Conservation (phyloP, 495 filamentous ascomycete species). For the Stereocaulon alpinum region DNA sequence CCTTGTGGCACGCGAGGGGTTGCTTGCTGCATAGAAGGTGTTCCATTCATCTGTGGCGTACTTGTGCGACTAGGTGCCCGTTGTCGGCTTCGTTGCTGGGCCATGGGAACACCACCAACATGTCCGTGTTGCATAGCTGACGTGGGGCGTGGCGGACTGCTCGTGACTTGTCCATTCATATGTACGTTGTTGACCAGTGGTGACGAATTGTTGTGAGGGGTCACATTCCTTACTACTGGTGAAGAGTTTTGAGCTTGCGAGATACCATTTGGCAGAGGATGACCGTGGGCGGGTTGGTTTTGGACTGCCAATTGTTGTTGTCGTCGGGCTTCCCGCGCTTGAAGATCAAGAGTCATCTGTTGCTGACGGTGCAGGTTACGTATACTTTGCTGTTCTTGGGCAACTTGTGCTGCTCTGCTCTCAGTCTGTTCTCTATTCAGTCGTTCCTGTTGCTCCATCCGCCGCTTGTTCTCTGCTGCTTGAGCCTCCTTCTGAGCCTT, state of each 20-base stretch:
- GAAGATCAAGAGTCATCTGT: conserved; percentile 12
- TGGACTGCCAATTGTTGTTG: conserved; percentile 31
- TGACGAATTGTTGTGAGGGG: conserved; percentile 67
- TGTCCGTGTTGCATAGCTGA: conserved; percentile 67
- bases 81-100: conserved; percentile 68
- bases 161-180: conserved; percentile 67
- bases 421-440: conserved; percentile 23
- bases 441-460: conserved; percentile 20
- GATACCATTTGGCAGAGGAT: conserved; percentile 30
- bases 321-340: conserved; percentile 22
- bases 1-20: conserved; percentile 63
- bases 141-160: conserved; percentile 64
- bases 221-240: conserved; percentile 67
- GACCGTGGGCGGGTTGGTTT: conserved; percentile 35
- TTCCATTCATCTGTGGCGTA: conserved; percentile 75
- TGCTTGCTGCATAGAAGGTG: conserved; percentile 62
- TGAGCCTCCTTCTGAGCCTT: conserved; percentile 47
- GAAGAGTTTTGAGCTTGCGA: conserved; percentile 67
- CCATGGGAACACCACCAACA: conserved; percentile 57
- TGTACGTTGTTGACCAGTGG: conserved; percentile 56
- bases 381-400: conserved; percentile 31
- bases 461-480: conserved; percentile 29
- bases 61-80: conserved; percentile 57
- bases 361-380: conserved; percentile 37
- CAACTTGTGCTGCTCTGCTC: conserved; percentile 20